Evolutionary conservation across 768 basidiomycete species (phyloP).

Genomic region (Tephrocybe sp.): DNA sequence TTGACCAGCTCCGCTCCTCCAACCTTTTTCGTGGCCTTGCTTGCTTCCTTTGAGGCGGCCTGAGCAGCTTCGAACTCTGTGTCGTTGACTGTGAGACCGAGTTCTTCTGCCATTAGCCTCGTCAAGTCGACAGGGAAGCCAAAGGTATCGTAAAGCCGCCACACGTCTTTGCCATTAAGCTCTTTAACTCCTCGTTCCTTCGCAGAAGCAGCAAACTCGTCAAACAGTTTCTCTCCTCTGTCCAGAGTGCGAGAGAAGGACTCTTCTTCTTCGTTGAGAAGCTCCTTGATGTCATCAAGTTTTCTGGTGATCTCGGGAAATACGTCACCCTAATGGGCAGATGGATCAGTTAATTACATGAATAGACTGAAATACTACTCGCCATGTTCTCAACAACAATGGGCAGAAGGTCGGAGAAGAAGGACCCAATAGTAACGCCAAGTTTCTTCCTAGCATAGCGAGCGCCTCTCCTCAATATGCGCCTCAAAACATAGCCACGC

Average conservation of each 20-base stretch:
- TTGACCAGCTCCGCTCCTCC: conserved; percentile 70
- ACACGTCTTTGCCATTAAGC: conserved; percentile 90
- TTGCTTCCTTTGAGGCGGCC: conserved; percentile 85
- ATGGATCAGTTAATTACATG: not conserved
- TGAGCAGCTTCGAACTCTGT: conserved; percentile 89
- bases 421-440: conserved; percentile 86
- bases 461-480: conserved; percentile 92
- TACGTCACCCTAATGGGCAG: conserved; percentile 65
- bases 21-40: conserved; percentile 80
- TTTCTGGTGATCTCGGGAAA: conserved; percentile 94
- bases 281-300: conserved; percentile 84
- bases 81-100: conserved; percentile 82
- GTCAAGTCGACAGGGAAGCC: conserved; percentile 98
- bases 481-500: conserved; percentile 93
- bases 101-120: conserved; percentile 94
- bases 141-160: conserved; percentile 97
- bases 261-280: conserved; percentile 96
- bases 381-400: conserved; percentile 90
- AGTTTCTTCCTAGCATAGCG: conserved; percentile 95
- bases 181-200: conserved; percentile 59
- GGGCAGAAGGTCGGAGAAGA: conserved; percentile 92
- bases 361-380: conserved; percentile 19
- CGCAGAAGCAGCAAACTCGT: conserved; percentile 76
- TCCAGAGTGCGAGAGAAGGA: conserved; percentile 97
- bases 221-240: conserved; percentile 94